Base-by-base conservation (phyloP, 768 basidiomycete genomes). In the Phylloporus arenicola region DNA sequence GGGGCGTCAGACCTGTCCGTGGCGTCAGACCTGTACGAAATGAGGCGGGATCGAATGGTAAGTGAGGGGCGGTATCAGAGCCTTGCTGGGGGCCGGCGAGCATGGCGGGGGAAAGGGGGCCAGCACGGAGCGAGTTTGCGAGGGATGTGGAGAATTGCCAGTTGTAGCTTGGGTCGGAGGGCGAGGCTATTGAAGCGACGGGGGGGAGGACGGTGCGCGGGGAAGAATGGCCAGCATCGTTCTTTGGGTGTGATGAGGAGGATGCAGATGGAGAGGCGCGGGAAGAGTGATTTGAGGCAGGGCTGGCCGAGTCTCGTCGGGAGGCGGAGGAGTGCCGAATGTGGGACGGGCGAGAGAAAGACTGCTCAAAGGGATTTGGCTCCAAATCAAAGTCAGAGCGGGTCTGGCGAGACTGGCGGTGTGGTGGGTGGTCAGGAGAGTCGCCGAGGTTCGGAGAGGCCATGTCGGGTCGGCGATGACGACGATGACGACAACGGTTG, bases 21-120 rank as follows among this genome's bases (percentile, higher is more conserved):
- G 79, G 92, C 8, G 92, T 94, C 57, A 95, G 83, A 29, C 93
- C 91, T 0, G 92, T 92, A 40, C 91, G 82, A 72, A 91, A 83
- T 38, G 76, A 71, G 57, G 78, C 60, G 35, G 85, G 81, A 62
- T 92, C 90, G 65, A 91, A 94, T 44, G 69, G 68, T 4, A 68
- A 53, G 42, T 69, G 67, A 41, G 67, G 54, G 20, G 67, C 61
- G n/a, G 62, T 59, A 64, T 60, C 76, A 30, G 68, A 70, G 45
- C 71, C 57, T 42, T 75, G 75, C 65, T 82, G 84, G 4, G 92
- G 94, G 9, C 88, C 95, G 24, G 90, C 83, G 52, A 96, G 84
- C 91, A 97, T 95, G 48, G 95, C 93, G 27, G 95, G 95, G 6
- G 90, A 92, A 48, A 98, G 84, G 1, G 95, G 95, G 4, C 94